These are phyloP conservation scores for Aspergillus sparsus DNA, from an alignment of 495 filamentous ascomycete species.

Conservation along the genomic window DNA sequence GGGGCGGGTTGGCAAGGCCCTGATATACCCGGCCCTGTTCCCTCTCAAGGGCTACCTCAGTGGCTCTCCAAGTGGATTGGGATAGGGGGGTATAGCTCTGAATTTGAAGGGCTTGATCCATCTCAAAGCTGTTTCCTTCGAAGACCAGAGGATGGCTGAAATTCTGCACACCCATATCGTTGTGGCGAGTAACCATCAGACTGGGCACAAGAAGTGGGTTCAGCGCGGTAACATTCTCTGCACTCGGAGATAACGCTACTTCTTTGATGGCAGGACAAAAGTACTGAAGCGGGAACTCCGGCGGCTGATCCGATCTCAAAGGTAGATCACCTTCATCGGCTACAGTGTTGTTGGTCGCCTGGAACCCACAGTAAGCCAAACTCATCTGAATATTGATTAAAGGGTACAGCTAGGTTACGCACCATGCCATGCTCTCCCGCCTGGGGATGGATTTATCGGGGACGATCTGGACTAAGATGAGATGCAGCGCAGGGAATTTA, in stretches of 20 bases:
- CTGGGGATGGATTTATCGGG: neutral
- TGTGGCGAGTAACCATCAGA: constrained; percentile 13
- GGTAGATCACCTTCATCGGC: neutral
- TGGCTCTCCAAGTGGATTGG: neutral
- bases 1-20: too few species aligned
- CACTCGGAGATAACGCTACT: neutral
- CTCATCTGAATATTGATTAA: neutral
- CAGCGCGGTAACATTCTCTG: constrained; percentile 3
- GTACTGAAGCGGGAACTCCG: neutral
- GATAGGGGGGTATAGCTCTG: constrained; percentile 3
- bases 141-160: constrained; percentile 8
- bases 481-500: neutral
- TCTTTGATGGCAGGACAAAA: neutral
- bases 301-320: neutral
- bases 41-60: too few species aligned
- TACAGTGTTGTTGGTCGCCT: neutral
- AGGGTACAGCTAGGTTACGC: neutral
- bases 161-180: constrained; percentile 11
- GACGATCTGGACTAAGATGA: neutral
- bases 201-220: constrained; percentile 14
- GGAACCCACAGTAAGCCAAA: neutral
- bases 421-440: neutral
- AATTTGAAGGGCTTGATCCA: constrained; percentile 4
- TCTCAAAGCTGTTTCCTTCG: neutral
- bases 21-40: too few species aligned